A percentile compares a stretch with the other conserved stretches of the same genome.
These are phyloP conservation scores for Acacia acuminata DNA, from an alignment of 306 rosid genomes.

Conservation along the genomic window DNA sequence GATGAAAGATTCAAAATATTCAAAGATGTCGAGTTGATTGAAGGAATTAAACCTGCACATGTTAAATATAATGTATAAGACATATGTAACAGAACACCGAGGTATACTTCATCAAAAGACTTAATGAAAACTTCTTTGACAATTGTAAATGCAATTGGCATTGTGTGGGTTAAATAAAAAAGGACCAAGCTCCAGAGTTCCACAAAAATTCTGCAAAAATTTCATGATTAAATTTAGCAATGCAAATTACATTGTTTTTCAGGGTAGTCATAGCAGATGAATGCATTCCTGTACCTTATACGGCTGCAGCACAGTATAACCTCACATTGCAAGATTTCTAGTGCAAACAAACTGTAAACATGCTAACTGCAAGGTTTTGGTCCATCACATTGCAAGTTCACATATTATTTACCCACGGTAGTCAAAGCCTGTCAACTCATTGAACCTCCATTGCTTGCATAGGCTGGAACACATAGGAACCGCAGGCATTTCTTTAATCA, in stretches of 20 bases:
- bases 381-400: not conserved
- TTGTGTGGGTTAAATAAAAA: not conserved
- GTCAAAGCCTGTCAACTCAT: not conserved
- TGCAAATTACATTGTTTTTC: not conserved
- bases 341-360: not conserved
- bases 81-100: conserved; percentile 18
- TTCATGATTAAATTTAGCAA: not conserved
- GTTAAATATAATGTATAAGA: conserved; percentile 27
- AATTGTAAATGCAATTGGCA: conserved; percentile 28
- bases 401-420: not conserved
- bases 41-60: conserved; percentile 71
- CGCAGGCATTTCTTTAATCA: not conserved
- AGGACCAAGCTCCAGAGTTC: not conserved
- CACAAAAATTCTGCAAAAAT: not conserved
- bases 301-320: no score
- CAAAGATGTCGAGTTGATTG: conserved; percentile 73
- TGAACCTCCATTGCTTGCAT: not conserved
- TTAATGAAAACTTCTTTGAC: not conserved
- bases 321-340: not conserved
- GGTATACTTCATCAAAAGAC: conserved; percentile 19
- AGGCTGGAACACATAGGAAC: not conserved
- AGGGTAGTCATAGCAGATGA: no score
- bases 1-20: conserved; percentile 70
- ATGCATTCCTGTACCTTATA: no score
- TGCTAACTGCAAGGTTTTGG: not conserved